These are phyloP conservation scores for Ophiostoma pallidulum DNA, from an alignment of 2,329 filamentous ascomycete species.

Conservation along the genomic window DNA sequence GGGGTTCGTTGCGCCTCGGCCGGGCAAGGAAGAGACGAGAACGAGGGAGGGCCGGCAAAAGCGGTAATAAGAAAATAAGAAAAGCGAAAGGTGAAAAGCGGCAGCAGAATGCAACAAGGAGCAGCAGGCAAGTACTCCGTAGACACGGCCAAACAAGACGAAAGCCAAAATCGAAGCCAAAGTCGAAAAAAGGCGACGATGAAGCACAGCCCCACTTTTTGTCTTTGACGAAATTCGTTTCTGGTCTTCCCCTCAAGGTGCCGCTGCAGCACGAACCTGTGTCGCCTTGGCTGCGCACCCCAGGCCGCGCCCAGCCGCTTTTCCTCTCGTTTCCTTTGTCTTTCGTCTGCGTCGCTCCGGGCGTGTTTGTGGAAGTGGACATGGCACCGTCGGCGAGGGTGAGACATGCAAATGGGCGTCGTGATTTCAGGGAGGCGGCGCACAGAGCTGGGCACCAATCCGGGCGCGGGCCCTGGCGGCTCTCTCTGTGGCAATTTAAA, in stretches of 20 bases:
- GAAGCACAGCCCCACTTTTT: constrained; percentile 3
- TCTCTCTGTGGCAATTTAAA: not conserved
- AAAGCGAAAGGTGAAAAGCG: too few species aligned
- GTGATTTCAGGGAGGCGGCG: not conserved
- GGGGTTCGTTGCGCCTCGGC: too few species aligned
- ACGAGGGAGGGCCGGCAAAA: too few species aligned
- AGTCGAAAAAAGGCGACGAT: not conserved
- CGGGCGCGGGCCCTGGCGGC: not conserved
- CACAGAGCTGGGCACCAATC: not conserved
- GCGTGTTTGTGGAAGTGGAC: not conserved
- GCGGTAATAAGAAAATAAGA: too few species aligned
- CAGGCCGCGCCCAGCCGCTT: too few species aligned
- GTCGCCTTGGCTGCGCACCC: not conserved
- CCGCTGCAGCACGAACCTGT: not conserved
- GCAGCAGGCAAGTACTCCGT: too few species aligned
- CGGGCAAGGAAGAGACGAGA: too few species aligned
- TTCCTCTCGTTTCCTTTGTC: not conserved
- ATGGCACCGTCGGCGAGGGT: not conserved
- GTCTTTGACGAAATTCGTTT: not conserved
- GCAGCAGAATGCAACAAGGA: too few species aligned
- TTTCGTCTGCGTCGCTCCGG: not conserved
- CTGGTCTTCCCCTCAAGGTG: too few species aligned
- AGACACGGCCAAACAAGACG: not conserved
- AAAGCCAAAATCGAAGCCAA: not conserved
- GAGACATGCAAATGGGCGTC: constrained; percentile 1